Percentiles rank a stretch among this genome's conserved stretches.
phyloP scores from a whole-genome alignment of 257 asterid species.

The Solanum pinnatisectum region DNA sequence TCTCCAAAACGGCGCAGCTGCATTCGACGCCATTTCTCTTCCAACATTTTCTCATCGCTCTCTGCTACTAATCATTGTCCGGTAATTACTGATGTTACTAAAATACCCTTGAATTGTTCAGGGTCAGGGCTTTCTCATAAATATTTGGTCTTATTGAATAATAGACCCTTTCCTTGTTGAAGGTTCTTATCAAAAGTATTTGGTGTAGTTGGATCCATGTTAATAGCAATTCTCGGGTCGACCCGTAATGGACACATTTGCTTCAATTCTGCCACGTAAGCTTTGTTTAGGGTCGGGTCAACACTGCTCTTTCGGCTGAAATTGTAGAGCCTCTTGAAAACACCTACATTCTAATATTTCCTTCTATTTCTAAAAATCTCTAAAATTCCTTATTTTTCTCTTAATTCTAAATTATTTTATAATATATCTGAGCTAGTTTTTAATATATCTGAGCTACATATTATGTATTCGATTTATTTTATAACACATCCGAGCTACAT shows the following conservation, averaged over 20 bases:
- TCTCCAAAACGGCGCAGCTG: conserved; percentile 38
- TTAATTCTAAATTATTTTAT: no score
- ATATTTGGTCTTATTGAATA: neutral
- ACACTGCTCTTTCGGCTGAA: conserved; percentile 30
- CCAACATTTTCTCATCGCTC: no score
- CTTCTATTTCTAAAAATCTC: no score
- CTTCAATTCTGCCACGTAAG: conserved; percentile 44
- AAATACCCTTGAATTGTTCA: no score
- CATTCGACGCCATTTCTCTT: conserved; percentile 46
- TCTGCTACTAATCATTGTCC: no score
- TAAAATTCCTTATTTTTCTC: no score
- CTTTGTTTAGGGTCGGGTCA: conserved; percentile 44
- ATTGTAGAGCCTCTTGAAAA: conserved; percentile 54
- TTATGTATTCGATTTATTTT: no score
- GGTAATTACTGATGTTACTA: no score
- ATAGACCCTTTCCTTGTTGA: conserved; percentile 55
- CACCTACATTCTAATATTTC: conserved; percentile 20
- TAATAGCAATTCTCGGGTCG: conserved; percentile 60
- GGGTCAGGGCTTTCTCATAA: no score
- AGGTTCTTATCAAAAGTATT: conserved; percentile 64
- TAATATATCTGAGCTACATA: no score
- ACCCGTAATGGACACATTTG: conserved; percentile 60
- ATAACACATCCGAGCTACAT: no score
- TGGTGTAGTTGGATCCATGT: conserved; percentile 67
- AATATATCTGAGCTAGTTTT: no score